Evolutionary conservation across 768 basidiomycete species (phyloP), one percentile per base, ranked within the genome.

Genomic region (Boletus tylopilopsis): DNA sequence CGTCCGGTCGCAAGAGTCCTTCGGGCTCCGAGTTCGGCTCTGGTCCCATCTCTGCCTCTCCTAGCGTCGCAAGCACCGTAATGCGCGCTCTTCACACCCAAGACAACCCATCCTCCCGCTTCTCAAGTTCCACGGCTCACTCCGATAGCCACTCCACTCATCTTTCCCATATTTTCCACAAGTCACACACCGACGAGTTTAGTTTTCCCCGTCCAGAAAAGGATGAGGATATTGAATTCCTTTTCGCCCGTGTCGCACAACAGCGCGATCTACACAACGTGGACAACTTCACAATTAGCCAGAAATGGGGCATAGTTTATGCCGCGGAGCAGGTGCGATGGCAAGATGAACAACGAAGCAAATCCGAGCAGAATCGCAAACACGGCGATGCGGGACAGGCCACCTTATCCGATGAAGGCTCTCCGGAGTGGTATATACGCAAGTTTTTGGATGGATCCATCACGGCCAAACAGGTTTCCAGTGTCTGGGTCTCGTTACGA

Each of bases 371-470:
- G 58, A 68, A 75, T 19, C 79, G 73, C 62, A 82, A 73, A 62
- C 82, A 82, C 60, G 71, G 71, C 6, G 86, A 87, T 54, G 63
- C 74, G 4, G 82, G 84, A 6, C 79, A 80, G 47, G 57, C 80
- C 7, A 68, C 71, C 6, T 66, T 76, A 19, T 76, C 81, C 19
- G 68, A 79, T 19, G 80, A 82, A 47, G 85, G 87, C 53, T 82
- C 87, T 9, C 93, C 94, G 2, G 89, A 96, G 65, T 96, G 88
- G 87, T 97, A 93, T 64, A 82, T 98, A 55, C 81, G 85, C 67
- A 91, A 86, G 68, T 91, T 96, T 64, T 74, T 97, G 62, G 88
- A 94, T 62, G 82, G 82, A 51, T 87, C 87, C 2, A 83, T 96
- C 42, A 93, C 85, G 1, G 70, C 82, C 35, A 89, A 90, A 68